Percentiles rank a stretch among this genome's conserved stretches.
These are phyloP conservation scores for Aureobasidium sp. DNA, from an alignment of 2,329 filamentous ascomycete genomes.

Conservation along the genomic window DNA sequence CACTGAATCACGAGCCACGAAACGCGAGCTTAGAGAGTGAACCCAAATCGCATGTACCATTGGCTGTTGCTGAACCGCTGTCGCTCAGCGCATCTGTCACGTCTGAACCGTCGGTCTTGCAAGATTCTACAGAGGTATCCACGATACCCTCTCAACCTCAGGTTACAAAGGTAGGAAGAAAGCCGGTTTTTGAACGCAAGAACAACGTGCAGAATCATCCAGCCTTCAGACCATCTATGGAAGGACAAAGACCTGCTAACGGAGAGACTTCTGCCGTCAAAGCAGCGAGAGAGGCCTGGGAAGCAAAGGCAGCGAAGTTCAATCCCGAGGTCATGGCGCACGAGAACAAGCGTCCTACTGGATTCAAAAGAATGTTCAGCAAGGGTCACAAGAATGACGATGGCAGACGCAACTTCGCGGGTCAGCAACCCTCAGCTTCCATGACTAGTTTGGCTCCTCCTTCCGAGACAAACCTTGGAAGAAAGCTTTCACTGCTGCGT, in stretches of 20 bases:
- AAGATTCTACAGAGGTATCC: not conserved
- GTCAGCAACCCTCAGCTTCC: not conserved
- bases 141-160: constrained; percentile 18
- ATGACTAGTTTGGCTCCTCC: constrained; percentile 20
- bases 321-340: constrained; percentile 30
- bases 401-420: not conserved
- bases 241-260: constrained; percentile 20
- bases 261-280: constrained; percentile 22
- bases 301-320: constrained; percentile 21
- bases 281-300: constrained; percentile 28
- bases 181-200: constrained; percentile 24
- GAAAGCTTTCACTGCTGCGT: constrained; percentile 37
- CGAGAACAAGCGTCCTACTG: constrained; percentile 41
- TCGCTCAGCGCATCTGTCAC: constrained; percentile 11
- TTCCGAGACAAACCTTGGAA: constrained; percentile 28
- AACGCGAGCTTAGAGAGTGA: not conserved
- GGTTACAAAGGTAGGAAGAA: constrained; percentile 25
- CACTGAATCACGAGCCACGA: not conserved
- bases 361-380: constrained; percentile 60
- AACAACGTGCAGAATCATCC: constrained; percentile 34
- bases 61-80: not conserved
- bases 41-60: not conserved
- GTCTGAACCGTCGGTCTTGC: not conserved
- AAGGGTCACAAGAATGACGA: constrained; percentile 48
- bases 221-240: constrained; percentile 29